Conservation (phyloP, 768 basidiomycete species). For the Gymnopilus dilepis region DNA sequence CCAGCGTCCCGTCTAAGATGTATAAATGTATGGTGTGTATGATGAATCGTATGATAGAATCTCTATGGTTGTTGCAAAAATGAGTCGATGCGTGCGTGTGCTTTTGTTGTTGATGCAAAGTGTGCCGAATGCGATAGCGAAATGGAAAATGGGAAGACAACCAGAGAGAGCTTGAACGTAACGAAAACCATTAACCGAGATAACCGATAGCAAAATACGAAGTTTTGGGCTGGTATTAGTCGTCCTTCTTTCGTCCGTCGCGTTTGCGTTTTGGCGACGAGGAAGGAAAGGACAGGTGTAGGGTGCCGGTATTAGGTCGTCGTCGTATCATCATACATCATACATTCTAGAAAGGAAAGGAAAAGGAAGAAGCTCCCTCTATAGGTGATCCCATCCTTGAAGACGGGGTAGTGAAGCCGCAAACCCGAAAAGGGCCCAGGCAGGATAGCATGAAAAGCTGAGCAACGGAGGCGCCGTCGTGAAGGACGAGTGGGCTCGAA, state of each 20-base stretch:
- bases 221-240: slow-evolving; percentile 15
- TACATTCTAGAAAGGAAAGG: slow-evolving; percentile 30
- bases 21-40: slow-evolving; percentile 24
- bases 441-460: neutral
- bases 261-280: too few species aligned
- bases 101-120: too few species aligned
- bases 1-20: slow-evolving; percentile 27
- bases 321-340: slow-evolving; percentile 31
- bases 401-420: too few species aligned
- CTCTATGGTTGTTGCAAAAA: slow-evolving; percentile 4
- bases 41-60: slow-evolving; percentile 17
- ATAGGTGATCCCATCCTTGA: too few species aligned
- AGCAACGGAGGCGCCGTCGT: slow-evolving; percentile 8
- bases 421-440: neutral
- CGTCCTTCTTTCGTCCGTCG: slow-evolving; percentile 7
- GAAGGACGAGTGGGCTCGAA: too few species aligned
- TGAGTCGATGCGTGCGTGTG: too few species aligned
- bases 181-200: slow-evolving; percentile 25
- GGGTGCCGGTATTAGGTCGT: slow-evolving; percentile 22
- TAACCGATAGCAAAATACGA: slow-evolving; percentile 16
- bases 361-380: slow-evolving; percentile 25
- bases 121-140: neutral
- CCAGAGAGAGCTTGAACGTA: slow-evolving; percentile 6
- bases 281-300: slow-evolving; percentile 7
- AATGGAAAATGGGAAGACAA: slow-evolving; percentile 15